These are phyloP conservation scores for Sclerotinia spermophila DNA, from an alignment of 2,329 filamentous ascomycete species.

Conservation along the genomic window DNA sequence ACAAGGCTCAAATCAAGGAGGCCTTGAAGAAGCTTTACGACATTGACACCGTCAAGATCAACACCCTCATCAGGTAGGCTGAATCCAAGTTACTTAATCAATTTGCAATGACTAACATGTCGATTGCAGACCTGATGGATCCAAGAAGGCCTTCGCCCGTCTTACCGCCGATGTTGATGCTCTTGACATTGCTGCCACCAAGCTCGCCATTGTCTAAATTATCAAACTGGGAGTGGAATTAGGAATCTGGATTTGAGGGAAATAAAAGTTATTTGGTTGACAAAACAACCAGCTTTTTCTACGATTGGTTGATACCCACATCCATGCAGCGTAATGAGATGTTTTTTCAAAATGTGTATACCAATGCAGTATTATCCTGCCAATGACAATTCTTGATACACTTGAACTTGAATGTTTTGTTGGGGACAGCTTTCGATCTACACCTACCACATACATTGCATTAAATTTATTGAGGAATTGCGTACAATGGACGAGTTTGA, in stretches of 20 bases:
- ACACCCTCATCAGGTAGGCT: conserved; percentile 91
- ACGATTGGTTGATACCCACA: conserved; percentile 32
- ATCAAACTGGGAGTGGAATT: conserved; percentile 44
- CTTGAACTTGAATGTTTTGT: neutral
- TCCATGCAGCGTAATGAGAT: conserved; percentile 37
- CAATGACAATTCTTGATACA: conserved; percentile 16
- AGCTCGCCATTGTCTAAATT: conserved; percentile 92
- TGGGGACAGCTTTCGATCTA: neutral
- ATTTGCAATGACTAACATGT: conserved; percentile 23
- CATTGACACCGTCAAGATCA: conserved; percentile 97
- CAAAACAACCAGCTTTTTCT: conserved; percentile 13
- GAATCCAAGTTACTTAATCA: neutral
- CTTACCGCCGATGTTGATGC: conserved; percentile 96
- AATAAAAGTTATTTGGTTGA: conserved; percentile 19
- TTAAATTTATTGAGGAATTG: no score
- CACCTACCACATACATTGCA: neutral
- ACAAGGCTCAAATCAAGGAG: conserved; percentile 99
- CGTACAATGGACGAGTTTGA: neutral
- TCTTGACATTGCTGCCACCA: conserved; percentile 98
- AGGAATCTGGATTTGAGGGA: conserved; percentile 35
- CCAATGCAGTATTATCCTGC: conserved; percentile 22
- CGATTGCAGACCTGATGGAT: conserved; percentile 73
- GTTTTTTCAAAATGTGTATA: conserved; percentile 29
- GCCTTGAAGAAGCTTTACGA: conserved; percentile 99
- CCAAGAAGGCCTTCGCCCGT: conserved; percentile 98